These are phyloP conservation scores for Bolboschoenoplectus hybrid DNA, from an alignment of 202 grass and related monocot genomes.

Conservation along the genomic window DNA sequence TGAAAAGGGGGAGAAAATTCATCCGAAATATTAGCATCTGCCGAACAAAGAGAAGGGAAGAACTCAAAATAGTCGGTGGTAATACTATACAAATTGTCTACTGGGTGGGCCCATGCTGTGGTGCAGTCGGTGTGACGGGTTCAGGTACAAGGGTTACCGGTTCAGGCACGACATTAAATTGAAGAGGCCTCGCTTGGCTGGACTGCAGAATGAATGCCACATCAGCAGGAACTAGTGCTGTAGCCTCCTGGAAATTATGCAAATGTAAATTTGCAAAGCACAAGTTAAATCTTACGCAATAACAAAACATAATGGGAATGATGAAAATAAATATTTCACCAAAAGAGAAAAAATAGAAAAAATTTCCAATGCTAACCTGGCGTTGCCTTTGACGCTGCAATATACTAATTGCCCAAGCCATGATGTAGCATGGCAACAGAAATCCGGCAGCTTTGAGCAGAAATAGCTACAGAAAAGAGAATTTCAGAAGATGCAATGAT, in stretches of 20 bases:
- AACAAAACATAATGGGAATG: conserved; percentile 17
- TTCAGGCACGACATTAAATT: conserved; percentile 62
- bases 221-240: conserved; percentile 61
- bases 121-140: conserved; percentile 29
- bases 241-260: conserved; percentile 55
- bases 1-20: background rate
- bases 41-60: background rate
- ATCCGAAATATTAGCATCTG: conserved; percentile 21
- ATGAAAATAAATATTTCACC: background rate
- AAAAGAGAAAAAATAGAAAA: background rate
- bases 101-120: conserved; percentile 53
- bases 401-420: conserved; percentile 87
- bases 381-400: conserved; percentile 74
- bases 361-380: conserved; percentile 52
- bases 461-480: conserved; percentile 55
- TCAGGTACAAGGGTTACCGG: conserved; percentile 35
- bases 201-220: conserved; percentile 74
- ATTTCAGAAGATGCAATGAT: background rate
- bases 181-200: conserved; percentile 55
- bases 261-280: background rate
- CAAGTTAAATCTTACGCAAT: background rate
- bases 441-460: conserved; percentile 79
- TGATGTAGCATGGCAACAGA: conserved; percentile 81
- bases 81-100: conserved; percentile 36
- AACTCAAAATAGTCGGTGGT: background rate